Evolutionary conservation across 169 alveolate genomes (phyloP), one percentile per base, ranked within the genome.

Genomic region (Theileria orientalis): DNA sequence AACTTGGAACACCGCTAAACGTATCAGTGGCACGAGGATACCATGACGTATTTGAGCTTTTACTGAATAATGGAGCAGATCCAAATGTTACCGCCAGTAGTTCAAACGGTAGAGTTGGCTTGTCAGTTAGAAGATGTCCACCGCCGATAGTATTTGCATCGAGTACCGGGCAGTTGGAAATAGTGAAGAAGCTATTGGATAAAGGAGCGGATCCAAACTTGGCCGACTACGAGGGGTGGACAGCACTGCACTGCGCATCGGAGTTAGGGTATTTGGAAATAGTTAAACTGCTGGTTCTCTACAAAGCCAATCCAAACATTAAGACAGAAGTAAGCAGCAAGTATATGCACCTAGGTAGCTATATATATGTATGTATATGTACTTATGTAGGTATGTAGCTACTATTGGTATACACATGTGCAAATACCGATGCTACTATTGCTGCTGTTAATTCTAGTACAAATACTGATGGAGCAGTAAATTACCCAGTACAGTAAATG

Each of bases 241-340:
- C 93, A n/a, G 75, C 91, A 25, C 69, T 88, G 21, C 93, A 88
- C 60, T 87, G 90, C 56, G 93, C 93, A 0, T 78, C 91, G 0
- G 90, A 82, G 76, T 57, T 66, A 51, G 93, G 93, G 0, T 49
- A 77, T 35, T 62, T 62, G 30, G 85, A 75, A 13, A 56, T 88
- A 1, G 90, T 75, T 16, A 74, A 79, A 63, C 70, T 69, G 37
- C 79, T 88, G 49, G 56, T 69, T 7, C 71, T 40, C 16, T 41
- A 47, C 27, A 71, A 73, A 13, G 91, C 93, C 0, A 87, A 88
- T 60, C 47, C 78, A 52, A 78, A 78, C 51, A 32, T 78, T 19
- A 61, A 69, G 74, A 35, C 23, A 25, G 30, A 51, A 16, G 74
- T 64, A 64, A 37, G 3, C n/a, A 14, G 16, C 19, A 46, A 46